Percentiles rank a stretch among this genome's conserved stretches.
Conservation (phyloP, 306 rosid genomes). For the Crataegus laevigata region DNA sequence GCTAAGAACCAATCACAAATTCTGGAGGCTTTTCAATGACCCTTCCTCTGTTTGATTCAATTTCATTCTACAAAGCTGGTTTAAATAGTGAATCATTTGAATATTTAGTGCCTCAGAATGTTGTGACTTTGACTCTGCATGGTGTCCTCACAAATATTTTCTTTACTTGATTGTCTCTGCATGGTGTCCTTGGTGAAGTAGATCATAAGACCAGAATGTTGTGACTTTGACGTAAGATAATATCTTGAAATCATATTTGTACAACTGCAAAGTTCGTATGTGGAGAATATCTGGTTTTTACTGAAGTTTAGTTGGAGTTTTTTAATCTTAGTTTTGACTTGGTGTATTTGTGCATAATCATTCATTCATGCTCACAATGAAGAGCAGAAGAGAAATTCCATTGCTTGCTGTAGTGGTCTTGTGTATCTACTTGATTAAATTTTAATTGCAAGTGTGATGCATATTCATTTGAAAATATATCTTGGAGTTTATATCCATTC, state of each 20-base stretch:
- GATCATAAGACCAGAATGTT: not conserved
- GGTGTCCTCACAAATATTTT: constrained; percentile 11
- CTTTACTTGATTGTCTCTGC: constrained; percentile 12
- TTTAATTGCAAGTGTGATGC: too few relatives aligned
- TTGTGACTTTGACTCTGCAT: too few relatives aligned
- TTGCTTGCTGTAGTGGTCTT: too few relatives aligned
- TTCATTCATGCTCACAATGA: too few relatives aligned
- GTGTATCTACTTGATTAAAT: too few relatives aligned
- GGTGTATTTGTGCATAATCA: too few relatives aligned
- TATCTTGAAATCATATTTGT: not conserved
- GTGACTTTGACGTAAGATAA: not conserved
- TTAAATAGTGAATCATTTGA: constrained; percentile 50
- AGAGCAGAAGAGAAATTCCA: too few relatives aligned
- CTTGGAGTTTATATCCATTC: not conserved
- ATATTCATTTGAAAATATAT: not conserved
- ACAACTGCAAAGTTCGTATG: not conserved
- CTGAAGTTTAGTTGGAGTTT: too few relatives aligned
- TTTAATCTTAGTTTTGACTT: too few relatives aligned
- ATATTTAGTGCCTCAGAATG: constrained; percentile 56
- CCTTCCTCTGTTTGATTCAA: constrained; percentile 76
- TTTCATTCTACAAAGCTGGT: constrained; percentile 69
- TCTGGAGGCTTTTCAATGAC: constrained; percentile 76
- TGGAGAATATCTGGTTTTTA: too few relatives aligned
- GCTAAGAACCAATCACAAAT: constrained; percentile 60
- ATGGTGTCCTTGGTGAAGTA: not conserved